A percentile compares a stretch with the other conserved stretches of the same genome.
phyloP scores from a whole-genome alignment of 1,139 yeast genomes.

The Magnusiomyces magnusii region DNA sequence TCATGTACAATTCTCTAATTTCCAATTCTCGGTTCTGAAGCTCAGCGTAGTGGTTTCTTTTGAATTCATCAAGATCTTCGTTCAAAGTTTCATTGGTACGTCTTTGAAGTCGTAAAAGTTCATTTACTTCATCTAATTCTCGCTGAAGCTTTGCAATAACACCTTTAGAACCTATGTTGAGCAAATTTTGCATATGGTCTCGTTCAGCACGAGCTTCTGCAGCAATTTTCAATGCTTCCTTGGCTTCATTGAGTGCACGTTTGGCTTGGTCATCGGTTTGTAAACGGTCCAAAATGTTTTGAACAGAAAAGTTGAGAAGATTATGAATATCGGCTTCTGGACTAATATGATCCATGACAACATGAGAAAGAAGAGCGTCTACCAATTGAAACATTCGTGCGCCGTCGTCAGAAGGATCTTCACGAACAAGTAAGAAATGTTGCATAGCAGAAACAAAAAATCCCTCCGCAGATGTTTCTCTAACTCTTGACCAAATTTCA shows the following conservation, averaged over 20 bases:
- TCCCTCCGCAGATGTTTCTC: conserved; percentile 61
- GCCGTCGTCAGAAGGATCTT: conserved; percentile 49
- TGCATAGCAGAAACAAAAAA: conserved; percentile 73
- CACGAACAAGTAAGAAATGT: conserved; percentile 56
- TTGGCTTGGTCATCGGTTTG: conserved; percentile 88
- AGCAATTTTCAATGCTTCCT: conserved; percentile 55
- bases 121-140: conserved; percentile 68
- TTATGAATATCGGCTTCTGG: conserved; percentile 61
- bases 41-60: conserved; percentile 61
- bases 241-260: conserved; percentile 66
- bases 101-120: conserved; percentile 58
- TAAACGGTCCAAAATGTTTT: conserved; percentile 65
- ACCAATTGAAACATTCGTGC: conserved; percentile 66
- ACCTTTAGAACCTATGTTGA: conserved; percentile 80
- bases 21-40: conserved; percentile 85
- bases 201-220: conserved; percentile 83
- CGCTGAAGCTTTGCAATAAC: conserved; percentile 60
- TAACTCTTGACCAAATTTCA: conserved; percentile 44
- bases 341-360: conserved; percentile 47
- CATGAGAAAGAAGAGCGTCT: conserved; percentile 76
- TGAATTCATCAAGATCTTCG: conserved; percentile 59
- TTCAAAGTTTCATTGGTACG: conserved; percentile 57
- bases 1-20: conserved; percentile 72
- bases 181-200: conserved; percentile 65
- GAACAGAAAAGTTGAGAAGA: conserved; percentile 77